These are phyloP conservation scores for Colletotrichum somersetense DNA, from an alignment of 2,329 filamentous ascomycete genomes.

Conservation along the genomic window DNA sequence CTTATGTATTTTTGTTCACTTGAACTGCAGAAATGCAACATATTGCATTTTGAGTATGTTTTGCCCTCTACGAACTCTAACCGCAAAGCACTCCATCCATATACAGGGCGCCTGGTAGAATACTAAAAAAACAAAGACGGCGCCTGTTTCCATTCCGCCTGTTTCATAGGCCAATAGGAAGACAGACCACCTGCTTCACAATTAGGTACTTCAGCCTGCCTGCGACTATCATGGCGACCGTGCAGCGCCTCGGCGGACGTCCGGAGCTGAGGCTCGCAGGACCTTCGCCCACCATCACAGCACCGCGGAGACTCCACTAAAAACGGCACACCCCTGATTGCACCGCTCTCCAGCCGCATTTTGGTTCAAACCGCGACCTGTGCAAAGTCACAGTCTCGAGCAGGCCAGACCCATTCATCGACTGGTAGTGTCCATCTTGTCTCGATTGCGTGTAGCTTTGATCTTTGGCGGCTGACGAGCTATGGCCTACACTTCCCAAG, in stretches of 20 bases:
- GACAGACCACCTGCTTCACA: background rate
- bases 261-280: no score
- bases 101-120: background rate
- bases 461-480: background rate
- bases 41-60: background rate
- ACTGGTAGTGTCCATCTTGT: background rate
- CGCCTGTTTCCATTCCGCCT: no score
- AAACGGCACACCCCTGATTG: background rate
- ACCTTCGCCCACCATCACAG: background rate
- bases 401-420: background rate
- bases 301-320: constrained; percentile 6
- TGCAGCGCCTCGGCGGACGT: background rate
- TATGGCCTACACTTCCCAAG: constrained; percentile 48
- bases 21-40: no score
- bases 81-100: background rate
- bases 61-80: background rate
- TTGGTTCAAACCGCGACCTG: background rate
- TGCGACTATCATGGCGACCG: background rate
- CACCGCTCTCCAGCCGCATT: background rate
- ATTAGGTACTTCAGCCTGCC: background rate
- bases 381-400: background rate
- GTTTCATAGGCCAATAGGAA: no score
- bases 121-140: background rate
- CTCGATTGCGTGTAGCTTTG: background rate
- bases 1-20: background rate